A percentile compares a stretch with the other conserved stretches of the same genome.
Conservation (phyloP, 192 early-diverging fungal genomes). For the Gigaspora rosea region DNA sequence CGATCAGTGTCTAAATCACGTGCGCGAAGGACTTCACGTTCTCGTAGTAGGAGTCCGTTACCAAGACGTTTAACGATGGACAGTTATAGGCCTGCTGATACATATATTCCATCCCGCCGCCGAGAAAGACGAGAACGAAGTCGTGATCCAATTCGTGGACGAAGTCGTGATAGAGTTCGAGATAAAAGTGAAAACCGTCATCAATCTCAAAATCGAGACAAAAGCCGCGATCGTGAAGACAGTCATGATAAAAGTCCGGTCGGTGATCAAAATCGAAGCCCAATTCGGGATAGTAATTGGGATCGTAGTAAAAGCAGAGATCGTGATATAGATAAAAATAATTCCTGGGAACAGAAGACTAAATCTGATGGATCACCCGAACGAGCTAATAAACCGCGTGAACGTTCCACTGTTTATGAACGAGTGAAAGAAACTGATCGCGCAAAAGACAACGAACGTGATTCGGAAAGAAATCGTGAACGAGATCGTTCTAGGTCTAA, state of each 20-base stretch:
- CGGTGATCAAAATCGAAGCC: not conserved
- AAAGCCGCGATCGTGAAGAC: not conserved
- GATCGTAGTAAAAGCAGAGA: no score
- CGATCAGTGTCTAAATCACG: not conserved
- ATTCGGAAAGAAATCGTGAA: no score
- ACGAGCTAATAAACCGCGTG: no score
- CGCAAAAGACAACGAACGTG: no score
- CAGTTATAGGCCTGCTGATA: constrained; percentile 20
- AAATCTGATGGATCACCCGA: no score
- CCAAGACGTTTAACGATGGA: not conserved
- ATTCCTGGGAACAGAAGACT: no score
- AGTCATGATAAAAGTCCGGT: constrained; percentile 1
- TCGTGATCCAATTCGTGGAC: constrained; percentile 7
- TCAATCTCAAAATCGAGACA: not conserved
- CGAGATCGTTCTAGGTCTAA: constrained; percentile 21
- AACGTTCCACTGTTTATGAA: no score
- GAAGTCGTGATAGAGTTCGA: constrained; percentile 1
- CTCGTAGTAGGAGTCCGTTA: not conserved
- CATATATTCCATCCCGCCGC: constrained; percentile 7
- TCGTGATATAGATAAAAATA: no score
- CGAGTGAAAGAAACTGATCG: no score
- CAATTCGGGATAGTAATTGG: constrained; percentile 10
- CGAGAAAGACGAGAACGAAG: not conserved
- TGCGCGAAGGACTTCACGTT: not conserved
- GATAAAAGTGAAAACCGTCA: not conserved